Conservation (phyloP, 2,329 filamentous ascomycete genomes). For the Paraphoma sp. region DNA sequence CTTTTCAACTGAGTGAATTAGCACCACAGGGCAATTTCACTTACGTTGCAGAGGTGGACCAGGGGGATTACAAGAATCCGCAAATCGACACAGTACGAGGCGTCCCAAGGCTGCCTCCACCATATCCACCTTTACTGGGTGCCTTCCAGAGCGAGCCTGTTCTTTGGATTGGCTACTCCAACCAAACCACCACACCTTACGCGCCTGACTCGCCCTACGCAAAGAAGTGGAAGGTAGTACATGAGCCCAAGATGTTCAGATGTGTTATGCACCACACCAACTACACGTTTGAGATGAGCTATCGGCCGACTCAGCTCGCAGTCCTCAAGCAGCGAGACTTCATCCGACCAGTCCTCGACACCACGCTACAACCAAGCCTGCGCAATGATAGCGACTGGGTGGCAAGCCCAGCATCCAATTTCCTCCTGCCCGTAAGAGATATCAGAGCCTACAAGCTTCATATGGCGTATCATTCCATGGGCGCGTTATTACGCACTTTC, state of each 20-base stretch:
- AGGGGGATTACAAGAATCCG: slow-evolving; percentile 38
- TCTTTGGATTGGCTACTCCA: slow-evolving; percentile 46
- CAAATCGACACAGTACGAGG: slow-evolving; percentile 34
- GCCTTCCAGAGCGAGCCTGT: slow-evolving; percentile 43
- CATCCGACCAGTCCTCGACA: slow-evolving; percentile 37
- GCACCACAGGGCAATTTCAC: slow-evolving; percentile 41
- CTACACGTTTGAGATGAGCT: slow-evolving; percentile 44
- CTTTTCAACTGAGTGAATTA: slow-evolving; percentile 38
- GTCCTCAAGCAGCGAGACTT: slow-evolving; percentile 35
- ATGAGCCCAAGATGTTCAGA: slow-evolving; percentile 44
- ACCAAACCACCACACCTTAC: slow-evolving; percentile 36
- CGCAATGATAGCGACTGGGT: slow-evolving; percentile 18
- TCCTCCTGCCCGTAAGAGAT: slow-evolving; percentile 31
- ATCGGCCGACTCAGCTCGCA: slow-evolving; percentile 33
- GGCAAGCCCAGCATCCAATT: slow-evolving; percentile 27
- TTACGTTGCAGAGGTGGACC: slow-evolving; percentile 40
- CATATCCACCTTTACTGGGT: slow-evolving; percentile 37
- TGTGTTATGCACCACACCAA: slow-evolving; percentile 45
- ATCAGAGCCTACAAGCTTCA: slow-evolving; percentile 37
- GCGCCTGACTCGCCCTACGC: slow-evolving; percentile 25
- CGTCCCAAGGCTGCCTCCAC: slow-evolving; percentile 24
- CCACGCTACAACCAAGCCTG: slow-evolving; percentile 22
- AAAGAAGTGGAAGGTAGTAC: slow-evolving; percentile 38
- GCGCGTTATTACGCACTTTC: slow-evolving; percentile 42
- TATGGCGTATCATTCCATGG: slow-evolving; percentile 42